Conservation (phyloP, 2,329 filamentous ascomycete genomes). For the Nemania abortiva region DNA sequence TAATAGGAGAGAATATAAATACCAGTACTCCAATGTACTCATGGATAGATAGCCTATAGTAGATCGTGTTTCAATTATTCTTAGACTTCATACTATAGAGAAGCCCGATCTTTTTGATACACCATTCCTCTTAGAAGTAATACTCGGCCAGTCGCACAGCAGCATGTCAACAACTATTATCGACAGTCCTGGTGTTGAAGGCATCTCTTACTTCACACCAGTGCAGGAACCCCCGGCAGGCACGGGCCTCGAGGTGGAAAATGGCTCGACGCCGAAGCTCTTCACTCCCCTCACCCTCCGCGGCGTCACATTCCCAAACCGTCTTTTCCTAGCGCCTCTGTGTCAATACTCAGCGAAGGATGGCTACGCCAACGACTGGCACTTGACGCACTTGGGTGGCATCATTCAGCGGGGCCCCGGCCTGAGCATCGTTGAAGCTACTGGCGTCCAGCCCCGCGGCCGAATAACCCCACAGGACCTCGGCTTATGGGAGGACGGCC, state of each 20-base stretch:
- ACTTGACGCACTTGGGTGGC: constrained; percentile 78
- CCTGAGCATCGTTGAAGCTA: constrained; percentile 76
- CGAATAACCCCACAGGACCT: constrained; percentile 77
- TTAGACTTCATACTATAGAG: neutral
- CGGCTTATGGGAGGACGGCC: constrained; percentile 78
- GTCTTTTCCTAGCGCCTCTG: constrained; percentile 61
- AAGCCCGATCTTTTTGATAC: neutral
- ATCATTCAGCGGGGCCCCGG: constrained; percentile 74
- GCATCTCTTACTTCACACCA: constrained; percentile 59
- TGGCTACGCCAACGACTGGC: constrained; percentile 77
- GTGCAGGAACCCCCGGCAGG: constrained; percentile 55
- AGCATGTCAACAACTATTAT: constrained; percentile 16
- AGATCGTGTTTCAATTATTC: neutral
- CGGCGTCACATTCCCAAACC: constrained; percentile 59
- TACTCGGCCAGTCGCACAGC: neutral
- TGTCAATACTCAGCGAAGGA: constrained; percentile 61
- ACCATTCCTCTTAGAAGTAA: neutral
- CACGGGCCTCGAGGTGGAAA: constrained; percentile 48
- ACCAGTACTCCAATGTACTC: too few relatives aligned
- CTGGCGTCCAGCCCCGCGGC: constrained; percentile 73
- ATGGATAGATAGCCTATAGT: neutral
- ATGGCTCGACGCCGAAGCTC: constrained; percentile 63
- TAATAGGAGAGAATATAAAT: neutral
- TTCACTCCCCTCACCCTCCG: constrained; percentile 63
- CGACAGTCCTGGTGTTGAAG: constrained; percentile 26